These are phyloP conservation scores for Volvox reticuliferus DNA, from an alignment of 139 green algal genomes.

Conservation along the genomic window DNA sequence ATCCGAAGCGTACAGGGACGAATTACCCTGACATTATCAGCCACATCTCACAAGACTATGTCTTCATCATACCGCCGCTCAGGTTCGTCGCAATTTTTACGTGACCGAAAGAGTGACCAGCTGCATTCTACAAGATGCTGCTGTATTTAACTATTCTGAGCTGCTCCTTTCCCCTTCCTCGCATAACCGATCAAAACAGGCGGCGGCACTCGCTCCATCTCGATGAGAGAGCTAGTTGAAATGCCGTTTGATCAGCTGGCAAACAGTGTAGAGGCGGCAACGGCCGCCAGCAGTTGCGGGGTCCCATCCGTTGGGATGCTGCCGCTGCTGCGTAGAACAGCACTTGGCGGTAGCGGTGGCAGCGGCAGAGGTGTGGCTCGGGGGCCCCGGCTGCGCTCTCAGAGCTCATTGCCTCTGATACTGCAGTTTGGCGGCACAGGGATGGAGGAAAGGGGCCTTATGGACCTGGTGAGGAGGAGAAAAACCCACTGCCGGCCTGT, in stretches of 20 bases:
- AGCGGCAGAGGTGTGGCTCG: background rate
- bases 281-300: background rate
- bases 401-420: background rate
- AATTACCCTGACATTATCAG: background rate
- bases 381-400: background rate
- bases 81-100: background rate
- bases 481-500: background rate
- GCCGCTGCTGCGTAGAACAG: background rate
- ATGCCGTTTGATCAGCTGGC: constrained; percentile 23
- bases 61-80: background rate
- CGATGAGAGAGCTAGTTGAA: background rate
- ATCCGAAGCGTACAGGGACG: background rate
- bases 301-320: background rate
- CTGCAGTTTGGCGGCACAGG: background rate
- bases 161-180: background rate
- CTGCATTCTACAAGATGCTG: too few relatives aligned
- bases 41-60: background rate
- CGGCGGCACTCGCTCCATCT: background rate
- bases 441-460: background rate
- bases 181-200: background rate
- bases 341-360: background rate
- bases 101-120: background rate
- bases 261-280: background rate
- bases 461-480: background rate
- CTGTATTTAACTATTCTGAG: background rate